Evolutionary conservation across 768 basidiomycete genomes (phyloP).

Genomic region (Podaxis sp.): DNA sequence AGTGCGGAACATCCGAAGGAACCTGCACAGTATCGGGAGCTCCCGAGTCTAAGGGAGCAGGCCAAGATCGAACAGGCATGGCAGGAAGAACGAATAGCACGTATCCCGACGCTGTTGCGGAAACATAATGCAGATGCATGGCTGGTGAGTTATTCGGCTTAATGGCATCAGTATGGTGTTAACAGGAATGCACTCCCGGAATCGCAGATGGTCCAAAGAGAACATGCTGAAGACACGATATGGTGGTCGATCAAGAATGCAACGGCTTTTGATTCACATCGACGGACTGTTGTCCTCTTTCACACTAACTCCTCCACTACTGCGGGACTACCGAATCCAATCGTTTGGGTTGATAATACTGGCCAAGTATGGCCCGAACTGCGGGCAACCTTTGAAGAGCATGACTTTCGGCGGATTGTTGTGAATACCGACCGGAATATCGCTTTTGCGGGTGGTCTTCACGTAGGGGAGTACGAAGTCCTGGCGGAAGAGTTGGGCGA

Average conservation of each 20-base stretch:
- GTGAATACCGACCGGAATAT: conserved; percentile 46
- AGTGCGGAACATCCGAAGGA: conserved; percentile 20
- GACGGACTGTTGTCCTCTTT: conserved; percentile 49
- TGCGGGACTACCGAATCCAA: conserved; percentile 36
- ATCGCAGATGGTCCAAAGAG: conserved; percentile 42
- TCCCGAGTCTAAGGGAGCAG: conserved; percentile 39
- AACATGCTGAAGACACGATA: conserved; percentile 53
- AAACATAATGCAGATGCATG: conserved; percentile 43
- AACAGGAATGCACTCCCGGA: background rate
- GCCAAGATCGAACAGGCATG: conserved; percentile 39
- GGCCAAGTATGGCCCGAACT: conserved; percentile 47
- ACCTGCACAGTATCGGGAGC: conserved; percentile 31
- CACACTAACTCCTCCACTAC: conserved; percentile 41
- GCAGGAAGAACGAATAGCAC: conserved; percentile 37
- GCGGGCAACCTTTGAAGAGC: conserved; percentile 30
- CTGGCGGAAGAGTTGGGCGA: conserved; percentile 36
- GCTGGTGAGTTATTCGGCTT: conserved; percentile 29
- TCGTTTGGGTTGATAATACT: conserved; percentile 50
- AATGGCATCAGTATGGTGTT: background rate
- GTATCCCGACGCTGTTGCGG: conserved; percentile 38
- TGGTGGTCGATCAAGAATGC: conserved; percentile 52
- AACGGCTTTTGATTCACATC: conserved; percentile 45
- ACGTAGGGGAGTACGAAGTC: conserved; percentile 43
- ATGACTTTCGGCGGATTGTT: conserved; percentile 40
- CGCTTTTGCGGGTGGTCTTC: conserved; percentile 48